Evolutionary conservation across 495 filamentous ascomycete genomes (phyloP).

Genomic region (Oleoguttula mirabilis): DNA sequence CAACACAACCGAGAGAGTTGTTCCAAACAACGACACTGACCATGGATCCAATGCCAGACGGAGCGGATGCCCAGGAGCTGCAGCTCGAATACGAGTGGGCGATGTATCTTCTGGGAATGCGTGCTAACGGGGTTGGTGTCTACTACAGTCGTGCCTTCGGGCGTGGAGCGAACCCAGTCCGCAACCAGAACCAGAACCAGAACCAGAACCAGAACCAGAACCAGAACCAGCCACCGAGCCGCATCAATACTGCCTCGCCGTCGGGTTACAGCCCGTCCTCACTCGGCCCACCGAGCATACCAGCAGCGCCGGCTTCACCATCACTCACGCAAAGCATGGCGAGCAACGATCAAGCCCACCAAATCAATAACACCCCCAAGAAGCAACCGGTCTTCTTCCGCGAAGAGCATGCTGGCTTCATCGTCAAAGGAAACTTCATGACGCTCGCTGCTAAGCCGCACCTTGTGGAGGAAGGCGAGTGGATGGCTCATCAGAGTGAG

Average conservation of each 20-base stretch:
- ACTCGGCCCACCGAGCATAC: slow-evolving; percentile 23
- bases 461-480: slow-evolving; percentile 81
- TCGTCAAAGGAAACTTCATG: slow-evolving; percentile 94
- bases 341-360: slow-evolving; percentile 12
- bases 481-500: slow-evolving; percentile 87
- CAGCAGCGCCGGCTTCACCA: slow-evolving; percentile 16
- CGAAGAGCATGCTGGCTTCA: slow-evolving; percentile 67
- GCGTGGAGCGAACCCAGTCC: not conserved
- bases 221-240: slow-evolving; percentile 14
- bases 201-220: slow-evolving; percentile 1
- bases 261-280: slow-evolving; percentile 36
- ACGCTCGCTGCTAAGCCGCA: slow-evolving; percentile 81
- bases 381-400: slow-evolving; percentile 60
- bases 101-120: not conserved
- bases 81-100: too few relatives aligned
- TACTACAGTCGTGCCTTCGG: not conserved
- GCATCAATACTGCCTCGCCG: slow-evolving; percentile 22
- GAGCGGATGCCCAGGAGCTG: too few relatives aligned
- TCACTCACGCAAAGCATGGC: slow-evolving; percentile 23
- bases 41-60: too few relatives aligned
- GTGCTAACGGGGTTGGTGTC: not conserved
- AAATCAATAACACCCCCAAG: slow-evolving; percentile 25
- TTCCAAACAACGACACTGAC: too few relatives aligned
- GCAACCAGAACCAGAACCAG: too few relatives aligned
- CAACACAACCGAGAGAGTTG: too few relatives aligned